Evolutionary conservation across 1,139 yeast species (phyloP).

Genomic region (Debaryomyces sp.): DNA sequence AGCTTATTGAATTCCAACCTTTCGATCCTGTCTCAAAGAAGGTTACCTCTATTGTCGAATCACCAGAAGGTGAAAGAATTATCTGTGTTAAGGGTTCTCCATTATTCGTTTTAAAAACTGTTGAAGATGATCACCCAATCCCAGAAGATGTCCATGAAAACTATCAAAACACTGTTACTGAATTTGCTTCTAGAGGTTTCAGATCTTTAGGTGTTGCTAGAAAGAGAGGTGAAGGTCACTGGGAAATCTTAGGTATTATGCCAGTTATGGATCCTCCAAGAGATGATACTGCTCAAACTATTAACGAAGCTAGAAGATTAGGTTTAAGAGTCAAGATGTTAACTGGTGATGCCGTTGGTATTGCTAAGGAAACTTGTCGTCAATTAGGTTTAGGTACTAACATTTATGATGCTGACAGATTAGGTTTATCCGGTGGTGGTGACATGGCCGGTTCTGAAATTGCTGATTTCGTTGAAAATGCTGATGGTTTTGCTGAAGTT

Average conservation of each 20-base stretch:
- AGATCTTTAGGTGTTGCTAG: slow-evolving; percentile 98
- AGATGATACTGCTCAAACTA: slow-evolving; percentile 97
- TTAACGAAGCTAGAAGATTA: slow-evolving; percentile 86
- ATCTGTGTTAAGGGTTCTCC: slow-evolving; percentile 99
- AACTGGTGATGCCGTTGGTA: slow-evolving; percentile 99
- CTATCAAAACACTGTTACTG: slow-evolving; percentile 96
- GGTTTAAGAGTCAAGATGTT: slow-evolving; percentile 98
- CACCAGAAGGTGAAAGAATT: slow-evolving; percentile 96
- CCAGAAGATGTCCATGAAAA: slow-evolving; percentile 94
- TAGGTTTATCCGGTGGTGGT: slow-evolving; percentile 96
- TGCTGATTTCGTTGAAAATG: slow-evolving; percentile 94
- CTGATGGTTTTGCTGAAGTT: slow-evolving; percentile 97
- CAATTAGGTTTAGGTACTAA: slow-evolving; percentile 96
- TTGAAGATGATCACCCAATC: slow-evolving; percentile 94
- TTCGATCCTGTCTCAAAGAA: slow-evolving; percentile 98
- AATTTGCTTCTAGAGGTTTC: slow-evolving; percentile 98
- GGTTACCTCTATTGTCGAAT: slow-evolving; percentile 91
- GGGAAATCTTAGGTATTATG: slow-evolving; percentile 98
- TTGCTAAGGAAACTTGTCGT: slow-evolving; percentile 98
- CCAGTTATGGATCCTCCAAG: slow-evolving; percentile 99
- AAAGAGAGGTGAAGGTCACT: slow-evolving; percentile 99
- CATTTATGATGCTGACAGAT: slow-evolving; percentile 96
- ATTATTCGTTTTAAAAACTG: slow-evolving; percentile 90
- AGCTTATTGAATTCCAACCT: slow-evolving; percentile 94
- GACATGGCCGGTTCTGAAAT: slow-evolving; percentile 96